These are phyloP conservation scores for Leccinum subrobustum DNA, from an alignment of 1,284 basidiomycete species.

Conservation along the genomic window DNA sequence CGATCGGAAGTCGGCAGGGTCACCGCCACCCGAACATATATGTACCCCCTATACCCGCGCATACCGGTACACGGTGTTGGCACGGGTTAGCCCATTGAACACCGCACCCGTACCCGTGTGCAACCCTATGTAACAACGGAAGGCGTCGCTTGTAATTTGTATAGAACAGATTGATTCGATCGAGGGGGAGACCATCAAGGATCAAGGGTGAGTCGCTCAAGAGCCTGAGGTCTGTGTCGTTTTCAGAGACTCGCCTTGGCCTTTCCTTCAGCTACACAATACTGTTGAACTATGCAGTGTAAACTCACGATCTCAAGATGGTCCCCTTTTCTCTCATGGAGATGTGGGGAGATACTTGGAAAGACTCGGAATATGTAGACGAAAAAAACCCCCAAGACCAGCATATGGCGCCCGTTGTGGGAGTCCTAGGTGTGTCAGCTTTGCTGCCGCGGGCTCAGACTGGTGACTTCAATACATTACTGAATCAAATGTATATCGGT, in stretches of 20 bases:
- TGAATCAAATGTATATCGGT: too few species aligned
- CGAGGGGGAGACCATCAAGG: conserved; percentile 56
- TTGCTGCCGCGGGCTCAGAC: background rate
- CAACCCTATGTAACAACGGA: too few species aligned
- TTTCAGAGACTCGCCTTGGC: background rate
- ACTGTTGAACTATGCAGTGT: conserved; percentile 36
- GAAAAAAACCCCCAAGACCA: conserved; percentile 41
- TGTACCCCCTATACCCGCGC: too few species aligned
- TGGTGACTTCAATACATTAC: too few species aligned
- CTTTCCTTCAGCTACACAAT: conserved; percentile 52
- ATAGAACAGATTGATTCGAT: conserved; percentile 52
- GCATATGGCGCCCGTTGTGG: conserved; percentile 65
- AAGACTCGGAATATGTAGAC: conserved; percentile 62
- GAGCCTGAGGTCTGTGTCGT: background rate
- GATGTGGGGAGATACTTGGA: conserved; percentile 77
- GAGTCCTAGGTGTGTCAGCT: conserved; percentile 58
- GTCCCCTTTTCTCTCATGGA: conserved; percentile 76
- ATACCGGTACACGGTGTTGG: too few species aligned
- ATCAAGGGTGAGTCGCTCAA: conserved; percentile 50
- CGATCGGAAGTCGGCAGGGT: too few species aligned
- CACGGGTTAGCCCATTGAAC: too few species aligned
- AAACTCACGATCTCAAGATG: conserved; percentile 50
- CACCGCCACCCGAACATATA: too few species aligned
- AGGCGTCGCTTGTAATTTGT: too few species aligned
- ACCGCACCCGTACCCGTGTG: too few species aligned